phyloP scores from a whole-genome alignment of 2,329 filamentous ascomycete species.

The Coniochaeta hoffmannii region DNA sequence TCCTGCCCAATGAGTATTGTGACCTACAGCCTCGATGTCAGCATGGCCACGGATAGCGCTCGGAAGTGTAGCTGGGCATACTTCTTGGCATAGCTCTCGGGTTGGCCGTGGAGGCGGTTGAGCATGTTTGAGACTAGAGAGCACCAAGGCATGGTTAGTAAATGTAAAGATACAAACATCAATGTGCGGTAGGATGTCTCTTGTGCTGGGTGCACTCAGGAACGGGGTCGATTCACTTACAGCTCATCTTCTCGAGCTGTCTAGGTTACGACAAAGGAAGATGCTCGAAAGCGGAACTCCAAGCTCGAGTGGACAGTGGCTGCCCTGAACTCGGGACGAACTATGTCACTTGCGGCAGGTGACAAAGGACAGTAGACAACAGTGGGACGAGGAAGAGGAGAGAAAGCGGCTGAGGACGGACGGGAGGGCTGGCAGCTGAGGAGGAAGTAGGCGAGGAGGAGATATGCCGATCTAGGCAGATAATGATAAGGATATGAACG shows the following conservation, averaged over 20 bases:
- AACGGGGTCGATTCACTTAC: constrained; percentile 22
- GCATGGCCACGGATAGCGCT: background rate
- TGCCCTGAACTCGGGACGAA: background rate
- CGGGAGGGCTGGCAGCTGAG: background rate
- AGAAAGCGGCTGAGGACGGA: background rate
- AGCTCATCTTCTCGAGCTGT: constrained; percentile 25
- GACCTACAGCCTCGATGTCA: constrained; percentile 41
- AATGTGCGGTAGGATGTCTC: background rate
- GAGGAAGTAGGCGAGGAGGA: background rate
- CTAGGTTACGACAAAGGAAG: background rate
- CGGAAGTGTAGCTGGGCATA: constrained; percentile 31
- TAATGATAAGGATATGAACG: background rate
- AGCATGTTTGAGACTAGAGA: constrained; percentile 75
- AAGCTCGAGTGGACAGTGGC: background rate
- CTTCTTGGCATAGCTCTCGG: constrained; percentile 99
- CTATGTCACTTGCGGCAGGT: background rate
- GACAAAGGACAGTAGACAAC: background rate
- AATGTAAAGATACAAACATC: background rate
- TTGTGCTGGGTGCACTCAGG: background rate
- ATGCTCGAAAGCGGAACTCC: background rate
- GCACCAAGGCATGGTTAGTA: constrained; percentile 1
- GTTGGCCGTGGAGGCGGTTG: constrained; percentile 92
- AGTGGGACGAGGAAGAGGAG: background rate
- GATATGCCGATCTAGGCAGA: background rate
- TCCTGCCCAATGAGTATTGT: constrained; percentile 87